A percentile compares a stretch with the other conserved stretches of the same genome.
phyloP scores from a whole-genome alignment of 768 basidiomycete genomes.

The Lactarius psammicola region DNA sequence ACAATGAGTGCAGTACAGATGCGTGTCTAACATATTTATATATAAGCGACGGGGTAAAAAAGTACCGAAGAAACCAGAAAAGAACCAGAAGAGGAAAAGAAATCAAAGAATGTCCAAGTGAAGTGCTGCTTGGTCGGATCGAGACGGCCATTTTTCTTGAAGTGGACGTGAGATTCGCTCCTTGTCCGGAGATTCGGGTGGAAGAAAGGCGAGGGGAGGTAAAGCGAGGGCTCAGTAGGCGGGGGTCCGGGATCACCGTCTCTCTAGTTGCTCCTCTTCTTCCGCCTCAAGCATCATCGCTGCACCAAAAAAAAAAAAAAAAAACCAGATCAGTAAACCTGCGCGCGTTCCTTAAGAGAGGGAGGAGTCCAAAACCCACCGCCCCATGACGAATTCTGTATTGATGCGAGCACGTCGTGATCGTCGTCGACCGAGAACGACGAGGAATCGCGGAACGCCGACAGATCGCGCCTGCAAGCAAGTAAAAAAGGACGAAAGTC shows the following conservation, averaged over 20 bases:
- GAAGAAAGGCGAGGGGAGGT: neutral
- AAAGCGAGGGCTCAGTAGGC: neutral
- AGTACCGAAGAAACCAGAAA: neutral
- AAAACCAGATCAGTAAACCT: neutral
- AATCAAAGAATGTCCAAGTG: neutral
- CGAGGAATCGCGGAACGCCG: constrained; percentile 29
- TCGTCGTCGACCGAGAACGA: constrained; percentile 37
- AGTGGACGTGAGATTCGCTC: neutral
- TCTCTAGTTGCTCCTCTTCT: constrained; percentile 39
- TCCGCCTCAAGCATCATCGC: constrained; percentile 49
- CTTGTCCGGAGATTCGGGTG: neutral
- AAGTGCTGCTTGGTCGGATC: neutral
- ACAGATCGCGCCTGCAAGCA: constrained; percentile 33
- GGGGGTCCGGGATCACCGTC: constrained; percentile 1
- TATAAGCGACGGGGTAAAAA: neutral
- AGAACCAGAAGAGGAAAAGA: neutral
- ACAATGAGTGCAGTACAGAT: constrained; percentile 25
- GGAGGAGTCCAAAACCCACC: constrained; percentile 43
- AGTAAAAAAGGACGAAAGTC: neutral
- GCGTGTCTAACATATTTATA: constrained; percentile 16
- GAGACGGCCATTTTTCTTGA: neutral
- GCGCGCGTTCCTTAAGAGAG: neutral
- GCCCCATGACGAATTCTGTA: constrained; percentile 71
- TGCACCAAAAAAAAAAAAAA: constrained; percentile 21
- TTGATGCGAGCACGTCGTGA: constrained; percentile 50